Conservation (phyloP, 495 filamentous ascomycete genomes). For the Rostrohypoxylon terebratum region DNA sequence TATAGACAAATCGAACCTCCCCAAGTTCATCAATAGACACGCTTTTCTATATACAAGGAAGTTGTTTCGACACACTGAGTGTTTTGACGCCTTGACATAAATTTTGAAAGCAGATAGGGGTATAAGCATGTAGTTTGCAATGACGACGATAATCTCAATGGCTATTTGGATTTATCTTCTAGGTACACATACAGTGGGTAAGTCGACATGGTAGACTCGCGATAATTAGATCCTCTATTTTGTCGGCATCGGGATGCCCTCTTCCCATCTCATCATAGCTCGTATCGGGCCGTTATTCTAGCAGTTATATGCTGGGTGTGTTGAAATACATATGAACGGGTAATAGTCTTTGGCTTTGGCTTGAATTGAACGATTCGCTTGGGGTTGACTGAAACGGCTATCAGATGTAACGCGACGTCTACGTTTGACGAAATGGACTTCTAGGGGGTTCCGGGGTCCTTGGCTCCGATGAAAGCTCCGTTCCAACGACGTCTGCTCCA, state of each 20-base stretch:
- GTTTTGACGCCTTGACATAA: no score
- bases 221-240: not conserved
- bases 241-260: not conserved
- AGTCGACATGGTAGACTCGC: not conserved
- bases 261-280: not conserved
- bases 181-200: not conserved
- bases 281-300: not conserved
- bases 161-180: no score
- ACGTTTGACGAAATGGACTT: not conserved
- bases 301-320: not conserved
- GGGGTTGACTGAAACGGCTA: not conserved
- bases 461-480: slow-evolving; percentile 27
- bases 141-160: no score
- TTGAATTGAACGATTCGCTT: not conserved
- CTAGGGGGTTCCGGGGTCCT: slow-evolving; percentile 2
- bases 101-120: no score
- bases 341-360: slow-evolving; percentile 1
- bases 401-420: not conserved
- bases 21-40: no score
- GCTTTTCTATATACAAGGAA: no score
- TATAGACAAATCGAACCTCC: no score
- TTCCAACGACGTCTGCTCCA: slow-evolving; percentile 10
- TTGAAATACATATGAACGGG: slow-evolving; percentile 18
- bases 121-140: no score
- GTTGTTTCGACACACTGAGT: no score